Evolutionary conservation across 139 green algal genomes (phyloP).

Genomic region (Haematococcus sp.): DNA sequence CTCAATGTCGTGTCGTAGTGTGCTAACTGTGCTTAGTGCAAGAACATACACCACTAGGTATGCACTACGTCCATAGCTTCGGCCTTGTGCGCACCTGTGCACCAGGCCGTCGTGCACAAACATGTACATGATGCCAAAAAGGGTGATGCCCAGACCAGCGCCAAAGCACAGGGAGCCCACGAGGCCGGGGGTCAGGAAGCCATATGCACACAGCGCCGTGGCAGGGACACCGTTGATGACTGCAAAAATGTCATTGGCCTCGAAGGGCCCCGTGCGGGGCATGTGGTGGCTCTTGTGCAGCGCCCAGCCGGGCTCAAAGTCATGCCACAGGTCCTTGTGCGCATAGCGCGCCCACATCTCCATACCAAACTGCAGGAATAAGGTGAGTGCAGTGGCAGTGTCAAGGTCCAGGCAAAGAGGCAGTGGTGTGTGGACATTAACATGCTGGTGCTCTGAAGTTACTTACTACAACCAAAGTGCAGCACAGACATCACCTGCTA

Average conservation of each 20-base stretch:
- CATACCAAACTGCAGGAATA: constrained; percentile 56
- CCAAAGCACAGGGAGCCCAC: constrained; percentile 83
- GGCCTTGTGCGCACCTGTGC: constrained; percentile 48
- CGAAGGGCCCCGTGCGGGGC: constrained; percentile 87
- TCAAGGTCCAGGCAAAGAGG: neutral
- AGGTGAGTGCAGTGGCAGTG: neutral
- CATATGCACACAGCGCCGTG: constrained; percentile 86
- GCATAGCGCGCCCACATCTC: constrained; percentile 91
- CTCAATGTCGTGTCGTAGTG: no score
- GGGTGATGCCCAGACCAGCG: constrained; percentile 92
- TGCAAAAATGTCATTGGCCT: constrained; percentile 96
- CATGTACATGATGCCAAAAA: constrained; percentile 98
- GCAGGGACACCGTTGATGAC: constrained; percentile 73
- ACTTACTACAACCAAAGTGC: neutral
- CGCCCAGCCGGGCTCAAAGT: constrained; percentile 71
- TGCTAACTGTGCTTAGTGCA: no score
- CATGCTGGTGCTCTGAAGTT: neutral
- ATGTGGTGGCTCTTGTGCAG: constrained; percentile 94
- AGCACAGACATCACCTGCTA: neutral
- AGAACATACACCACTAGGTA: no score
- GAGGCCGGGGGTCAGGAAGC: constrained; percentile 82
- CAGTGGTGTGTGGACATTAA: neutral
- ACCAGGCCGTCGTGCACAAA: constrained; percentile 98
- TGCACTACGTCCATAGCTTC: no score
- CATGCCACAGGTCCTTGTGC: constrained; percentile 94